phyloP scores from a whole-genome alignment of 139 green algal genomes.

The Micractinium sp. region DNA sequence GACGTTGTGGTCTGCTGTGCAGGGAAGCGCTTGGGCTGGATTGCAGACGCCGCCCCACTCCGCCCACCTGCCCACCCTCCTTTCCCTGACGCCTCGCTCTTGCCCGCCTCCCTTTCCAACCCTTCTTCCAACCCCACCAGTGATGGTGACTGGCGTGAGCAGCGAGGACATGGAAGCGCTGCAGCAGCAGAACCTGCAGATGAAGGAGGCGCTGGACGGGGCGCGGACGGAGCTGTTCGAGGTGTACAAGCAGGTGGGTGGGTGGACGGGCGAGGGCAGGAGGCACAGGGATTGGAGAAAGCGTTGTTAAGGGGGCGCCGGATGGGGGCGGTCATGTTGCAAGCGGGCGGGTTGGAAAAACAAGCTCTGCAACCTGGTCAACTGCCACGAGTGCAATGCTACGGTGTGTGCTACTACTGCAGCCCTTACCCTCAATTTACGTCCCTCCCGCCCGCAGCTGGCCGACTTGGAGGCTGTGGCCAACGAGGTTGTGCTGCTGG shows the following conservation, averaged over 20 bases:
- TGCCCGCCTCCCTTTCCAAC: neutral
- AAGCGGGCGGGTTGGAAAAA: too few species aligned
- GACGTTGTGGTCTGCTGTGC: too few species aligned
- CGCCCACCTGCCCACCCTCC: neutral
- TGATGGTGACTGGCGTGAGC: neutral
- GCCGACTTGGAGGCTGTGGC: neutral
- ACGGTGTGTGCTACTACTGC: too few species aligned
- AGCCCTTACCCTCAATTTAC: too few species aligned
- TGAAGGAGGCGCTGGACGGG: conserved; percentile 12
- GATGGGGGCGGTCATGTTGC: too few species aligned
- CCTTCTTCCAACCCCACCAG: neutral
- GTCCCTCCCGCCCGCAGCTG: neutral
- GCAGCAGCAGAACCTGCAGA: conserved; percentile 11
- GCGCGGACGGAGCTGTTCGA: conserved; percentile 22
- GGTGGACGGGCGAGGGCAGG: neutral
- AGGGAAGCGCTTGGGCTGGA: too few species aligned
- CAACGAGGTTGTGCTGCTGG: conserved; percentile 17
- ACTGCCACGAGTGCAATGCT: too few species aligned
- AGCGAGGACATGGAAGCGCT: conserved; percentile 5
- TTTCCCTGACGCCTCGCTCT: neutral
- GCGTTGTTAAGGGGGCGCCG: too few species aligned
- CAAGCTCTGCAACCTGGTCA: too few species aligned
- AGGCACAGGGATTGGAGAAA: too few species aligned
- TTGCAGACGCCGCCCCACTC: too few species aligned
- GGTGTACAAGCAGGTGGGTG: conserved; percentile 6